Base-by-base conservation (phyloP, 2,329 filamentous ascomycete species). In the Beauveria pseudobassiana region DNA sequence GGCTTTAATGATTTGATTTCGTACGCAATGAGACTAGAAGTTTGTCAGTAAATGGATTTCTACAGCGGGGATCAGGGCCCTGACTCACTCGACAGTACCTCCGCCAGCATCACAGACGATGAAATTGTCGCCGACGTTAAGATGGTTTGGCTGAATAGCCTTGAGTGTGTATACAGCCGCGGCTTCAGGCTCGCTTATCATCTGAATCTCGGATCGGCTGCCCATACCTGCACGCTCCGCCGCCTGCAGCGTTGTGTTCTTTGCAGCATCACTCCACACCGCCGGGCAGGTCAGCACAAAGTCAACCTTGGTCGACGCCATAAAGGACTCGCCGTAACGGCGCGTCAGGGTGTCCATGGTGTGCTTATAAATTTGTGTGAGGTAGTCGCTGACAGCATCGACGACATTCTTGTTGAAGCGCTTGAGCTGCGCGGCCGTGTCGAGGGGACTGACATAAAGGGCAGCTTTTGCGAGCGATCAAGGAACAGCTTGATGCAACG, bases 401-500 rank as follows among this genome's bases (percentile, higher is more conserved):
- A 89, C 84, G 28, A 93, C 89, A 8, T 87, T 92, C 73, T 90
- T 90, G 73, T 87, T 85, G 74, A 83, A 87, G 65, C 84, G 84
- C 71, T 87, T 85, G n/a, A 93, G 80, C 72, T 91, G 87, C 0
- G 87, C 87, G 0, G 88, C 87, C 53, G 89, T 92, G 71, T 93
- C 89, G 26, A 90, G 80, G 8, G 87, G 87, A 67, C 87, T 90
- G 64, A 93, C 88, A 66, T 92, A 93, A 66, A 89, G 8, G 90
- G 90, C 26, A 93, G 80, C 73, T 90, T 90, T 73, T 93, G 90
- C 49, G 87, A 87, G 24, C 88, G 85, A 72, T 93, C 90, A 42
- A 93, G 85, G 69, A 93, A 92, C 26, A 93, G 82, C 78, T 93
- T 93, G 77, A 93, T 91, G 71, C 90, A 93, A 12, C 89, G 86